A percentile compares a stretch with the other conserved stretches of the same genome.
Conservation (phyloP, 768 basidiomycete species). For the Antrodiella citrinella region DNA sequence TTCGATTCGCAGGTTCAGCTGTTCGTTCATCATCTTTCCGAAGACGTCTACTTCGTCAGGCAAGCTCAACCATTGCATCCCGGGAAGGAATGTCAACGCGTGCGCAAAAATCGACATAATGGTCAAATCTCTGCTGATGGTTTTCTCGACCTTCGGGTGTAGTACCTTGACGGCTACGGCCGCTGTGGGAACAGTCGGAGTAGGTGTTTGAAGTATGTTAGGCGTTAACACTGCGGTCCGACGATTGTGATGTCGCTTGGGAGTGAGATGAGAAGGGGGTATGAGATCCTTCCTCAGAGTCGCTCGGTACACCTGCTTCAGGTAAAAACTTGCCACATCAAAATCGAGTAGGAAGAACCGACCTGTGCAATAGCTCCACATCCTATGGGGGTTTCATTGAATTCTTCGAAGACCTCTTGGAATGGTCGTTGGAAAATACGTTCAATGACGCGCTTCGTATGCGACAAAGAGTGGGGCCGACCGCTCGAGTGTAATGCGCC, state of each 20-base stretch:
- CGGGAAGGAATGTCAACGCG: conserved; percentile 70
- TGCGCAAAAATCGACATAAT: conserved; percentile 94
- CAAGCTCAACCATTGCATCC: conserved; percentile 94
- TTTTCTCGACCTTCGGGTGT: conserved; percentile 78
- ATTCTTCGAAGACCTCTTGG: conserved; percentile 84
- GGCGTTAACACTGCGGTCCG: conserved; percentile 45
- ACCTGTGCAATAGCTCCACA: conserved; percentile 97
- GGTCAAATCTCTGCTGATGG: conserved; percentile 80
- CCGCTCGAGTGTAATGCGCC: conserved; percentile 86
- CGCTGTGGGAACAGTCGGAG: conserved; percentile 69
- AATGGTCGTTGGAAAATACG: conserved; percentile 78
- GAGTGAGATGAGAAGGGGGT: conserved; percentile 75
- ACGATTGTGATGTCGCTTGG: conserved; percentile 50
- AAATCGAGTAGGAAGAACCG: conserved; percentile 11
- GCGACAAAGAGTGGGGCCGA: conserved; percentile 66
- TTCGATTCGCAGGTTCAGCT: conserved; percentile 86
- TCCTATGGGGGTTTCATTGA: conserved; percentile 84
- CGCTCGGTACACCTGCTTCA: conserved; percentile 74
- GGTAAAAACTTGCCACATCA: not conserved
- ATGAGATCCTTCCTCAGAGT: conserved; percentile 78
- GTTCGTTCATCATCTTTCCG: conserved; percentile 92
- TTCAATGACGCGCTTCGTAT: conserved; percentile 80
- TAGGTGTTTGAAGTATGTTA: conserved; percentile 40
- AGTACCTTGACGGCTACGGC: conserved; percentile 94
- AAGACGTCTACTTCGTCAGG: conserved; percentile 94